phyloP scores from a whole-genome alignment of 2,329 filamentous ascomycete species.

The Zymoseptoria pseudotritici region DNA sequence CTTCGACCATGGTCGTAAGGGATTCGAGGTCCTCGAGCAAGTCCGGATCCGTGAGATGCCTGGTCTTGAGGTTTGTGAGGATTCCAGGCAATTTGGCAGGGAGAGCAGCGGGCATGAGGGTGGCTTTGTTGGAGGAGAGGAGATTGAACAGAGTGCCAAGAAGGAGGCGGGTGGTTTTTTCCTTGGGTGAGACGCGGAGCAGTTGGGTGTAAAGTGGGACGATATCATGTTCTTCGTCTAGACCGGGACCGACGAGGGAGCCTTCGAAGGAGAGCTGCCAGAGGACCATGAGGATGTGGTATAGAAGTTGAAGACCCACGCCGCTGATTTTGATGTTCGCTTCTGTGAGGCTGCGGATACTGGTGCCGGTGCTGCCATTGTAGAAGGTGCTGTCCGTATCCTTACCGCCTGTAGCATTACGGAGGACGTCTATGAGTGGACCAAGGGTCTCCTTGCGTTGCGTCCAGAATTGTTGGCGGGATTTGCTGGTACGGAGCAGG shows the following conservation, averaged over 20 bases:
- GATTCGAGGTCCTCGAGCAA: conserved; percentile 44
- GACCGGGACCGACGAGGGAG: conserved; percentile 61
- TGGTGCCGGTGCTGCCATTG: conserved; percentile 35
- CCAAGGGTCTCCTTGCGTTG: conserved; percentile 77
- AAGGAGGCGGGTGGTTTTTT: conserved; percentile 90
- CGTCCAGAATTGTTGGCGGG: conserved; percentile 82
- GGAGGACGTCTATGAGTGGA: conserved; percentile 74
- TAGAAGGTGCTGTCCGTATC: conserved; percentile 57
- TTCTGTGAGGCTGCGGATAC: conserved; percentile 49
- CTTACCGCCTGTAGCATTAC: conserved; percentile 63
- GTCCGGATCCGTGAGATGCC: conserved; percentile 46
- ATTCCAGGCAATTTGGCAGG: conserved; percentile 70
- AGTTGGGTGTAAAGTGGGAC: conserved; percentile 88
- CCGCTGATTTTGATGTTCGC: conserved; percentile 61
- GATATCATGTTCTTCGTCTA: conserved; percentile 90
- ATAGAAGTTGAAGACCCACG: conserved; percentile 85
- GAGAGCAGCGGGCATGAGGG: conserved; percentile 71
- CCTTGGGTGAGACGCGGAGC: conserved; percentile 85
- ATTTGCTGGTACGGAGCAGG: conserved; percentile 65
- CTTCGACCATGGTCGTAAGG: conserved; percentile 61
- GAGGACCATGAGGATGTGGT: conserved; percentile 84
- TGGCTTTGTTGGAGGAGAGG: conserved; percentile 62
- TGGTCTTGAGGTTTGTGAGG: conserved; percentile 49
- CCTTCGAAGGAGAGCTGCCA: conserved; percentile 96
- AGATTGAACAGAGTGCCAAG: conserved; percentile 87